These are phyloP conservation scores for Sinapis alba DNA, from an alignment of 441 rosid species.

Conservation along the genomic window DNA sequence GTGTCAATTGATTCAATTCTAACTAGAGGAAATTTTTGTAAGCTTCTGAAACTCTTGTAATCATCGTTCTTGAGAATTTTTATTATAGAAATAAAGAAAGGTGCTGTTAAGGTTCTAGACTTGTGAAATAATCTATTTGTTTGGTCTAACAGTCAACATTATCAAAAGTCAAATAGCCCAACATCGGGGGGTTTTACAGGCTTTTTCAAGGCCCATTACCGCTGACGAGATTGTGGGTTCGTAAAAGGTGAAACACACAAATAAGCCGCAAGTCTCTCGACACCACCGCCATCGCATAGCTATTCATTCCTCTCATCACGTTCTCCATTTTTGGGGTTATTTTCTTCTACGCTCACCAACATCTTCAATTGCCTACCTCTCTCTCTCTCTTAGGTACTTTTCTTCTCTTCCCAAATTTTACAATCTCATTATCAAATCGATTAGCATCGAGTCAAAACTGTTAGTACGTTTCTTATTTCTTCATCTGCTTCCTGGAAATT, in stretches of 20 bases:
- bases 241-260: conserved; percentile 17
- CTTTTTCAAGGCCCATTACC: conserved; percentile 25
- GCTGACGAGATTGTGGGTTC: not conserved
- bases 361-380: conserved; percentile 1
- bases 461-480: conserved; percentile 20
- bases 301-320: conserved; percentile 37
- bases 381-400: conserved; percentile 16
- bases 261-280: conserved; percentile 12
- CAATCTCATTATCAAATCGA: not conserved
- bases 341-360: conserved; percentile 7
- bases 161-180: conserved; percentile 2
- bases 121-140: not conserved
- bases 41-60: not conserved
- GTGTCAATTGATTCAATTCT: not conserved
- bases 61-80: not conserved
- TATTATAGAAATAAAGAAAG: not conserved
- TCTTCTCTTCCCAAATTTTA: not conserved
- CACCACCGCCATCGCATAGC: too few species aligned
- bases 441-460: conserved; percentile 22
- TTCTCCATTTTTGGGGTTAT: conserved; percentile 13
- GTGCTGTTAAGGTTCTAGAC: not conserved
- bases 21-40: not conserved
- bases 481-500: conserved; percentile 1
- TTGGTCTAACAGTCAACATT: not conserved
- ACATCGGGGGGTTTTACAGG: not conserved